These are phyloP conservation scores for Fusarium illudens DNA, from an alignment of 2,329 filamentous ascomycete species.

Conservation along the genomic window DNA sequence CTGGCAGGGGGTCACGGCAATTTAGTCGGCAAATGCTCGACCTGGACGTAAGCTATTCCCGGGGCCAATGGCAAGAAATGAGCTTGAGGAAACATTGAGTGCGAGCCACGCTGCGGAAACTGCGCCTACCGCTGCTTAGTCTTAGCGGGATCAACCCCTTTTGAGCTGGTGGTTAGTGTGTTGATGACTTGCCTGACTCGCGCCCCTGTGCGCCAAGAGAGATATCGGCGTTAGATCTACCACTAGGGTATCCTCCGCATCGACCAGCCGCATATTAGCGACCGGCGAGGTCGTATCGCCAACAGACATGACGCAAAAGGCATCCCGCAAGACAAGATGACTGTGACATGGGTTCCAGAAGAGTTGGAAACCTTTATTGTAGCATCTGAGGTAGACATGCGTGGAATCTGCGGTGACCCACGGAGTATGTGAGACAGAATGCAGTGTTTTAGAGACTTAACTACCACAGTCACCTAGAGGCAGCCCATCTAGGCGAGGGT, in stretches of 20 bases:
- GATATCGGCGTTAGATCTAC: background rate
- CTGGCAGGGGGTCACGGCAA: background rate
- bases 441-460: background rate
- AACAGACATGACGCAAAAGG: background rate
- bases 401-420: background rate
- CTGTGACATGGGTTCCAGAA: background rate
- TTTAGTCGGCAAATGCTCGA: background rate
- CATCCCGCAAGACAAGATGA: background rate
- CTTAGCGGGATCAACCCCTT: background rate
- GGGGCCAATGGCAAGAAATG: background rate
- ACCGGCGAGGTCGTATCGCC: background rate
- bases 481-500: background rate
- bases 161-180: background rate
- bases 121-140: background rate
- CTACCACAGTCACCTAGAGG: background rate
- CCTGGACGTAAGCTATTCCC: background rate
- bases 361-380: background rate
- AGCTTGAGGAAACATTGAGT: background rate
- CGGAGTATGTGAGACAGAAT: background rate
- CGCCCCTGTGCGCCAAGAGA: background rate
- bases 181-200: background rate
- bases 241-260: background rate
- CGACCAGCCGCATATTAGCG: conserved; percentile 1
- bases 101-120: background rate
- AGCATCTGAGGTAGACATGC: background rate